phyloP scores from a whole-genome alignment of 306 rosid species.

The Malus sylvestris region DNA sequence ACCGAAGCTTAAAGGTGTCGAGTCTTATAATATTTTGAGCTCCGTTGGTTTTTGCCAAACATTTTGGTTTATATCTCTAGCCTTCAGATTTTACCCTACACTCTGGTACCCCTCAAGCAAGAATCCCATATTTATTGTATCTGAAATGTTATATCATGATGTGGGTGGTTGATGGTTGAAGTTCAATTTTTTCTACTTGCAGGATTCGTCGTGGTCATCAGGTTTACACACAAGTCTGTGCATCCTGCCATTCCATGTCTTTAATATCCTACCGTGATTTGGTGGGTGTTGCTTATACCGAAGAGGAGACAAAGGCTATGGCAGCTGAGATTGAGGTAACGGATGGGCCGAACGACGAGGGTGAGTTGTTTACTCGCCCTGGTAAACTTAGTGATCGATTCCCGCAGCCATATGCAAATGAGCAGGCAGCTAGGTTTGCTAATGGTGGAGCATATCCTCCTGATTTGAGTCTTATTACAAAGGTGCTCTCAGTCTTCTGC shows the following conservation, averaged over 20 bases:
- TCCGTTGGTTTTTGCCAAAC: background rate
- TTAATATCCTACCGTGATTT: constrained; percentile 92
- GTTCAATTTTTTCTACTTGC: constrained; percentile 29
- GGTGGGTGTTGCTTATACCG: constrained; percentile 98
- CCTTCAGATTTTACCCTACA: background rate
- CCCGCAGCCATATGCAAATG: constrained; percentile 89
- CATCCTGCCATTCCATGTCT: constrained; percentile 97
- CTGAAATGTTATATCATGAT: background rate
- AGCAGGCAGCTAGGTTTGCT: constrained; percentile 98
- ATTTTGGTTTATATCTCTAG: background rate
- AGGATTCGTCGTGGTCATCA: constrained; percentile 99
- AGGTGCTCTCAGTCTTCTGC: constrained; percentile 49
- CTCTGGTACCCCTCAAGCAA: background rate
- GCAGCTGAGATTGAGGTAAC: constrained; percentile 98
- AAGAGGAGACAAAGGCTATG: constrained; percentile 96
- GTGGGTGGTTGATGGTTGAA: background rate
- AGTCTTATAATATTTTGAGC: background rate
- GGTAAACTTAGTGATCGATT: constrained; percentile 97
- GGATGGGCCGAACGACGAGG: constrained; percentile 99
- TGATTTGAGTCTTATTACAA: constrained; percentile 87
- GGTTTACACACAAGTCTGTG: constrained; percentile 90
- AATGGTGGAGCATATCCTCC: constrained; percentile 99
- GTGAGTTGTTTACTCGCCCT: constrained; percentile 96
- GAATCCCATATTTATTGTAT: background rate
- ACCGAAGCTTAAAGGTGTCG: background rate